phyloP scores from a whole-genome alignment of 2,329 filamentous ascomycete species.

The Triangularia setosa region DNA sequence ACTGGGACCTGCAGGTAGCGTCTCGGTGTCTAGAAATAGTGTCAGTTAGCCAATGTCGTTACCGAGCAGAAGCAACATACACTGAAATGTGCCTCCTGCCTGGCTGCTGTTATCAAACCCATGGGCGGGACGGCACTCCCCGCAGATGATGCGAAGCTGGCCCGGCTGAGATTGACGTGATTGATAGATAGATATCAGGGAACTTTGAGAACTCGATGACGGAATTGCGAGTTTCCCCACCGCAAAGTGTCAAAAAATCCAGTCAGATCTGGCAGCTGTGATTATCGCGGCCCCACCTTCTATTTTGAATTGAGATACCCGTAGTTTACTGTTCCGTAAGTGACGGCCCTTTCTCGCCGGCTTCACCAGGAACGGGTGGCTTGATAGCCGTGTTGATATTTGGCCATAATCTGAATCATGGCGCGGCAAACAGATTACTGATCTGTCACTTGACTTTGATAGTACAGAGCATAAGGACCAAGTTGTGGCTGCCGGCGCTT shows the following conservation, averaged over 20 bases:
- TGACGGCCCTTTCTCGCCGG: background rate
- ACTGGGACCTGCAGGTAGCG: background rate
- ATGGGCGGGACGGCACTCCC: conserved; percentile 14
- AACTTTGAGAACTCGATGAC: too few species aligned
- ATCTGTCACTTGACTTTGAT: background rate
- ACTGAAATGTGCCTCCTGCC: background rate
- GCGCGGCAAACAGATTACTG: conserved; percentile 1
- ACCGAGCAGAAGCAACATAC: background rate
- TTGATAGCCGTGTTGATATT: background rate
- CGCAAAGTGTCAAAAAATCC: too few species aligned
- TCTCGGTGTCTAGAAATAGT: background rate
- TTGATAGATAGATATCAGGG: too few species aligned
- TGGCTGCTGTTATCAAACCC: background rate
- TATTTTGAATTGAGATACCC: too few species aligned
- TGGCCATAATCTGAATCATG: background rate
- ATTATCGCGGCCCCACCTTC: background rate
- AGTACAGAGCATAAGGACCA: background rate
- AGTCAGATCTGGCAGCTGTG: background rate
- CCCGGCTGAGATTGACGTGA: conserved; percentile 8
- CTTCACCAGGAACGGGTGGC: background rate
- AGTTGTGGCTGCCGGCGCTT: background rate
- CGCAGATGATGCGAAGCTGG: conserved; percentile 2
- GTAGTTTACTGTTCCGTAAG: background rate
- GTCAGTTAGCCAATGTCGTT: background rate
- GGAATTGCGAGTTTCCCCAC: too few species aligned